Conservation (phyloP, 371 early-diverging fungal species). For the Mucor saturninus region DNA sequence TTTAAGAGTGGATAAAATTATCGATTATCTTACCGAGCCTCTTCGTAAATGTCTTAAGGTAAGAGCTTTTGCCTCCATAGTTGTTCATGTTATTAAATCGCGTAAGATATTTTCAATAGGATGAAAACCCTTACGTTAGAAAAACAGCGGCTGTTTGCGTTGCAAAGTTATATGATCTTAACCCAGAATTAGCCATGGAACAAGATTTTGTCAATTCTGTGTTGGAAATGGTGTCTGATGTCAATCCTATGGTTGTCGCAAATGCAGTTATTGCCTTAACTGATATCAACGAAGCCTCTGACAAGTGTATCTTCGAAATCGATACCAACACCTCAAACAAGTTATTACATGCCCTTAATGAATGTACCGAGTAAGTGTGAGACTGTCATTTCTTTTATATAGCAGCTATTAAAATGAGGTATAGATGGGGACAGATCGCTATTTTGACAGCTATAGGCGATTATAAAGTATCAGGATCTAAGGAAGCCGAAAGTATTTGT, state of each 20-base stretch:
- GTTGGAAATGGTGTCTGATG: constrained; percentile 88
- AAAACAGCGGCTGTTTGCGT: constrained; percentile 52
- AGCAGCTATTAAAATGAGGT: too few species aligned
- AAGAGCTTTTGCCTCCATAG: neutral
- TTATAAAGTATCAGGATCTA: constrained; percentile 68
- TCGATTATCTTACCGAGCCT: constrained; percentile 84
- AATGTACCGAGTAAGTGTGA: constrained; percentile 87
- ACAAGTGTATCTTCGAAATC: constrained; percentile 79
- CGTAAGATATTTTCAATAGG: constrained; percentile 2
- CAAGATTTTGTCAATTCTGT: constrained; percentile 86
- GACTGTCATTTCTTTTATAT: neutral
- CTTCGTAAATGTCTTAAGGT: constrained; percentile 81
- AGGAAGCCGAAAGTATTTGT: constrained; percentile 86
- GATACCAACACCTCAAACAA: constrained; percentile 84
- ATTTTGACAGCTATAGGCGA: constrained; percentile 87
- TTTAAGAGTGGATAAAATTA: constrained; percentile 93
- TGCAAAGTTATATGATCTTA: constrained; percentile 87
- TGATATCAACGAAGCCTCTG: constrained; percentile 88
- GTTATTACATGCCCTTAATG: constrained; percentile 92
- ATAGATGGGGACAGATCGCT: constrained; percentile 94
- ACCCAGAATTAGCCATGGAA: constrained; percentile 73
- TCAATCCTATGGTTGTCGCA: constrained; percentile 95
- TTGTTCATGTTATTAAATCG: neutral
- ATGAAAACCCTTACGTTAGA: constrained; percentile 33
- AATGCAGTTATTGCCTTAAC: constrained; percentile 94